Evolutionary conservation across 2,329 filamentous ascomycete species (phyloP).

Genomic region (Ramularia endophylla): DNA sequence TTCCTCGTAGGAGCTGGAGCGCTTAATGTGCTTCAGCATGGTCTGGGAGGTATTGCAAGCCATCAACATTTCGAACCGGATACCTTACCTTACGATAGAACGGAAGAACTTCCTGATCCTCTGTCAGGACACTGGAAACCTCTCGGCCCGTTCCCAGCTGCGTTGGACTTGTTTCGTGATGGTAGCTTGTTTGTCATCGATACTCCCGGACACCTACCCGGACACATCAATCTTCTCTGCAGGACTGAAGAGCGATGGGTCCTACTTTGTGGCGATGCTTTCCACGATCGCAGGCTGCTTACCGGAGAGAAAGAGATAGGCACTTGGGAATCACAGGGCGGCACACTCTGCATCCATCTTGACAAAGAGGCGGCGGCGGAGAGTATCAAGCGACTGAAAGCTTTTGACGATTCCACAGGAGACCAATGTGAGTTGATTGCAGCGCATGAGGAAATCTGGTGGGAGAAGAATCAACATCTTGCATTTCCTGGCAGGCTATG

Average conservation of each 20-base stretch:
- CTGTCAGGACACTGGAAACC: conserved; percentile 36
- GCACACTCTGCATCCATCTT: conserved; percentile 46
- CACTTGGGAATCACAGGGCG: conserved; percentile 42
- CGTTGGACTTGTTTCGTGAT: conserved; percentile 45
- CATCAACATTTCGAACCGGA: conserved; percentile 41
- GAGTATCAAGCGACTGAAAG: conserved; percentile 39
- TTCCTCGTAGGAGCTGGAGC: conserved; percentile 50
- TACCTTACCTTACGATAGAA: conserved; percentile 37
- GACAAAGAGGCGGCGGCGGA: conserved; percentile 41
- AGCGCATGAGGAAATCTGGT: conserved; percentile 48
- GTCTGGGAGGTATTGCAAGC: conserved; percentile 23
- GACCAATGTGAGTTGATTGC: conserved; percentile 46
- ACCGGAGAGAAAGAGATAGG: conserved; percentile 49
- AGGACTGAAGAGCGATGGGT: conserved; percentile 39
- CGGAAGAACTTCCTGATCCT: conserved; percentile 39
- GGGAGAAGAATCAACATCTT: conserved; percentile 25
- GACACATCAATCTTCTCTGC: conserved; percentile 47
- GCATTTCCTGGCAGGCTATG: conserved; percentile 16
- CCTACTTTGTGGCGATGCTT: conserved; percentile 49
- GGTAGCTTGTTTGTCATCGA: conserved; percentile 44
- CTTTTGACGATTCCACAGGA: conserved; percentile 27
- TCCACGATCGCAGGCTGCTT: conserved; percentile 48
- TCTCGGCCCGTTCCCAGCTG: conserved; percentile 39
- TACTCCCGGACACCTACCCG: conserved; percentile 47
- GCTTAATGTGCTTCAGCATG: conserved; percentile 34